phyloP scores from a whole-genome alignment of 2,329 filamentous ascomycete genomes.

The Aureobasidium sp. region DNA sequence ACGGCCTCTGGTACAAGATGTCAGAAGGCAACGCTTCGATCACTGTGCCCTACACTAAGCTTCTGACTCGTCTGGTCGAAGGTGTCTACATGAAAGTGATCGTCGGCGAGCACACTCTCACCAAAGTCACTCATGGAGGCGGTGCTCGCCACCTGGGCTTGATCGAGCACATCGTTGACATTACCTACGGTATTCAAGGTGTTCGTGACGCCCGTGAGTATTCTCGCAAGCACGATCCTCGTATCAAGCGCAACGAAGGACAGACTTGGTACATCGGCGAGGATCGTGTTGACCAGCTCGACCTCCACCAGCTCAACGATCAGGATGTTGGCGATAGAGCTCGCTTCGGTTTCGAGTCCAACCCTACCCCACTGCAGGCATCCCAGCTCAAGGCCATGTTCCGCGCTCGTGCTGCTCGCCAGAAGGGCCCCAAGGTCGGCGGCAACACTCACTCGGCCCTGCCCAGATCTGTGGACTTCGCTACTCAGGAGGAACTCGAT shows the following conservation, averaged over 20 bases:
- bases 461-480: background rate
- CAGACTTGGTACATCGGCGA: slow-evolving; percentile 51
- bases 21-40: slow-evolving; percentile 11
- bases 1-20: slow-evolving; percentile 41
- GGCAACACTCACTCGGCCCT: background rate
- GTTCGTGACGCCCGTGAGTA: slow-evolving; percentile 40
- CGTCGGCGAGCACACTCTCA: background rate
- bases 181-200: slow-evolving; percentile 33
- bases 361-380: slow-evolving; percentile 35
- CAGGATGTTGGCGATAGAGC: slow-evolving; percentile 35
- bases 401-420: background rate
- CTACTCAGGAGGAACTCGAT: background rate
- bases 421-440: background rate
- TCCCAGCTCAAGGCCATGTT: slow-evolving; percentile 18
- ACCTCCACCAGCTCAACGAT: slow-evolving; percentile 46
- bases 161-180: background rate
- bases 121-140: background rate
- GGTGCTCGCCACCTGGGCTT: background rate
- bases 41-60: background rate
- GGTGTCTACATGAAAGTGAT: background rate
- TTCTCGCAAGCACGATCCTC: slow-evolving; percentile 40
- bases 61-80: background rate
- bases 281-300: slow-evolving; percentile 45
- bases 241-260: slow-evolving; percentile 15
- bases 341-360: slow-evolving; percentile 39